Base-by-base conservation (phyloP, 2,329 filamentous ascomycete species). In the Diaporthe citrichinensis region DNA sequence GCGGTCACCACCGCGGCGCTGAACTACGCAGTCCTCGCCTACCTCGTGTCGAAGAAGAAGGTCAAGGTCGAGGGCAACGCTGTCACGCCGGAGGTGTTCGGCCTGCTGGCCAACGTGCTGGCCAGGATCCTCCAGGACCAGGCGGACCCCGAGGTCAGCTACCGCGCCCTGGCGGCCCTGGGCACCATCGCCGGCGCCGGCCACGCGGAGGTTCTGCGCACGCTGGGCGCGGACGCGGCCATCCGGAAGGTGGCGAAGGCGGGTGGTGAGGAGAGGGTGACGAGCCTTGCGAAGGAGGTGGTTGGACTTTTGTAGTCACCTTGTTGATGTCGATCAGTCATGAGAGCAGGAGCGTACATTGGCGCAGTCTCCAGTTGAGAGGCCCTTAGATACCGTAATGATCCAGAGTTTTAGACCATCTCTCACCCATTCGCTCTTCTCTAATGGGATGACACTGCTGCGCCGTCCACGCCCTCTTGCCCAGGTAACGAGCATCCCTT, bases 1-100 rank as follows among this genome's bases (percentile, higher is more conserved):
- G 96, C 97, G 0, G 87, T 95, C 25, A 92, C 94, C 1, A 98
- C 97, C 0, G 88, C 95, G 0, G 92, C 94, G 76, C 93, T 98
- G 82, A 98, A 99, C 84, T 94, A 94, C 78, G 89, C 95, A 0
- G 95, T 98, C 1, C 88, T 96, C 15, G 89, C 94, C 7, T 90
- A 89, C 12, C 80, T 80, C 31, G 78, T 82, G 71, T 80, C 85
- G 41, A 85, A 85, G 71, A 84, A 88, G 78, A 87, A 83, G 77
- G 84, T 84, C 75, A 83, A 83, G 74, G 80, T 74, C 44, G 81
- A 76, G 46, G 83, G 80, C 12, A 57, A 25, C 28, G 28, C 49
- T 68, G 85, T 84, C 57, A 88, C 89, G 10, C 83, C 85, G 51
- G 86, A 87, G 55, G 82, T 81, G 20, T 77, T 83, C 81, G 87